phyloP scores from a whole-genome alignment of 768 basidiomycete species.

The Trametes sanguinea region DNA sequence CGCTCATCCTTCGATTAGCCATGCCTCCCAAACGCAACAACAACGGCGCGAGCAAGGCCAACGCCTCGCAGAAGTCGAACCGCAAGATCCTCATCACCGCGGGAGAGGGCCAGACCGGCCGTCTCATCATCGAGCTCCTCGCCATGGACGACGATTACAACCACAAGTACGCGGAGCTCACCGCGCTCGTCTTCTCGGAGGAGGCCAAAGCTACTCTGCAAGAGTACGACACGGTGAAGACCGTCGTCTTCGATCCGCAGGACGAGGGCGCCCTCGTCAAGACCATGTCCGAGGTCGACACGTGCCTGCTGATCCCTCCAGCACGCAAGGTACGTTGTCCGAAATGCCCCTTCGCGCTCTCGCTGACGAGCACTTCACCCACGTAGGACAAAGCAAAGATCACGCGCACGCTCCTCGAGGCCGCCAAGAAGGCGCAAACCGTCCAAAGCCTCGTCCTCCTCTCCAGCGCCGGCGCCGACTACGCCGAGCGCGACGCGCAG shows the following conservation, averaged over 20 bases:
- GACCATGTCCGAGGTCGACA: constrained; percentile 27
- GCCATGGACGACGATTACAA: constrained; percentile 27
- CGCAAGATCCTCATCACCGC: constrained; percentile 29
- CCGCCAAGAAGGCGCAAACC: constrained; percentile 27
- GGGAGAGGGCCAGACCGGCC: constrained; percentile 36
- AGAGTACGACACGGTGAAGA: constrained; percentile 21
- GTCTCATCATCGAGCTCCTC: constrained; percentile 34
- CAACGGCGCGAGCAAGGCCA: not conserved
- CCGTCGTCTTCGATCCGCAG: constrained; percentile 25
- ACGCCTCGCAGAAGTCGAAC: constrained; percentile 10
- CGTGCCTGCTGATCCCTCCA: constrained; percentile 31
- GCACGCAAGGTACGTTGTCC: constrained; percentile 23
- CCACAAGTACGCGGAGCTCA: constrained; percentile 25
- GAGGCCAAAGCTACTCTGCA: constrained; percentile 19
- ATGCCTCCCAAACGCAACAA: constrained; percentile 22
- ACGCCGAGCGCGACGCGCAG: constrained; percentile 35
- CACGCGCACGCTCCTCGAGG: constrained; percentile 26
- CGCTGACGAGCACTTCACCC: not conserved
- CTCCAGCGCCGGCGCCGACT: constrained; percentile 31
- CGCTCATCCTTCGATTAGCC: too few species aligned
- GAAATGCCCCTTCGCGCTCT: too few species aligned
- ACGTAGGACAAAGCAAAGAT: constrained; percentile 29
- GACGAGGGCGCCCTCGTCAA: constrained; percentile 23
- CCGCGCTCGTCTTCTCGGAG: constrained; percentile 28
- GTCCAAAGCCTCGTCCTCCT: constrained; percentile 31